Base-by-base conservation (phyloP, 306 rosid species). In the Pyrus bretschneideri region DNA sequence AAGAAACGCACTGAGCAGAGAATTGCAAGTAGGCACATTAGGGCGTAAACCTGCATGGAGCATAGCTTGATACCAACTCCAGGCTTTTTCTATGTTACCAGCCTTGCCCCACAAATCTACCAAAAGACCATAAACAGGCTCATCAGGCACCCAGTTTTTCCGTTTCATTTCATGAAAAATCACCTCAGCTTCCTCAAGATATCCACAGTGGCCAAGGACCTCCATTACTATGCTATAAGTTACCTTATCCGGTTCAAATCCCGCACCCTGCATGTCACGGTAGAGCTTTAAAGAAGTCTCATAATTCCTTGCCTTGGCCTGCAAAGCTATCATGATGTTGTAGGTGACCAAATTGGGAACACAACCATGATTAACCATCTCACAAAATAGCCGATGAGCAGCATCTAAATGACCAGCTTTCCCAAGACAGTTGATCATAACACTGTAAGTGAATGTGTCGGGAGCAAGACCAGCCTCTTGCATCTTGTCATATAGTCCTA, bases 21-120 rank as follows among this genome's bases (percentile, higher is more conserved):
- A 94, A 84, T 90, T 94, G 83, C 95, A 92, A 22, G 96, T 92
- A 22, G 97, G 98, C 22, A 90, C 98, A 80, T 94, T 94, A 11
- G 98, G 98, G 80, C 83, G 89, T 85, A 94, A 86, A 82, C 97
- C 95, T 2, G 93, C 91, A 74, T 72, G 69, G 40, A 90, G 85
- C 98, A 92, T 94, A 14, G 83, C 88, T 29, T 81, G 90, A 75
- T 94, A 94, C 97, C 98, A 94, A 40, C 80, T 87, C 96, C 96
- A 80, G 52, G 98, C 97, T 86, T 90, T 94, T 85, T 90, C 88
- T 72, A 90, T 92, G 81, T 92, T 90, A 73, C 98, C 98, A 21
- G 87, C 85, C 86, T 94, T 94, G 65, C 98, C 98, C 98, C 98
- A 94, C 83, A 94, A 77, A 85, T 94, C 98, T 30, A 94, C 93